phyloP scores from a whole-genome alignment of 1,284 basidiomycete species.

The Cryptococcus sp. region DNA sequence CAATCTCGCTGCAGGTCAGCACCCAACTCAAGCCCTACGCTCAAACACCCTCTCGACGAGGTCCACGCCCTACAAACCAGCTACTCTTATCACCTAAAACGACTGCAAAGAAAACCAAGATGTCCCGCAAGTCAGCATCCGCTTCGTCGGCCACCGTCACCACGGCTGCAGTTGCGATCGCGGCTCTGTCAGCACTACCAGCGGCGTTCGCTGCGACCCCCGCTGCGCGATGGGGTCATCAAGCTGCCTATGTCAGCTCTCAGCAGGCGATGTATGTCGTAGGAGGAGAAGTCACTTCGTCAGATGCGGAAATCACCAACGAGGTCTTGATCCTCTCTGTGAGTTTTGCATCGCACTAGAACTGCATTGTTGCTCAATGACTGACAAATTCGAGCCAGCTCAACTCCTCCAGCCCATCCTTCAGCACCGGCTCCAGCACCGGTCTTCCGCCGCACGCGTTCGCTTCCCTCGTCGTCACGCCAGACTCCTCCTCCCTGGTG shows the following conservation, averaged over 20 bases:
- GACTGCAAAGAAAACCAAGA: background rate
- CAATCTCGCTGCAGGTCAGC: slow-evolving; percentile 44
- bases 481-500: slow-evolving; percentile 35
- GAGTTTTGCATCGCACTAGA: slow-evolving; percentile 11
- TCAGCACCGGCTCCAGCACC: slow-evolving; percentile 35
- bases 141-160: slow-evolving; percentile 1
- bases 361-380: background rate
- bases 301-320: slow-evolving; percentile 46
- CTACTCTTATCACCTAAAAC: background rate
- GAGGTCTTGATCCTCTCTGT: slow-evolving; percentile 51
- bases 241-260: slow-evolving; percentile 47
- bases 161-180: slow-evolving; percentile 16
- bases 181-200: slow-evolving; percentile 21
- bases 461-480: slow-evolving; percentile 36
- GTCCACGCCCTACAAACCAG: slow-evolving; percentile 6
- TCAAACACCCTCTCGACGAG: slow-evolving; percentile 34
- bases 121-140: background rate
- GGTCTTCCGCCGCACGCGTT: slow-evolving; percentile 51
- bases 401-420: slow-evolving; percentile 41
- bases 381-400: slow-evolving; percentile 28
- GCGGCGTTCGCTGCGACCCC: slow-evolving; percentile 31
- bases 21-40: slow-evolving; percentile 1
- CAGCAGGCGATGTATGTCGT: slow-evolving; percentile 50
- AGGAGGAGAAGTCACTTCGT: slow-evolving; percentile 45
- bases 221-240: slow-evolving; percentile 51